Percentiles rank a stretch among this genome's conserved stretches.
Evolutionary conservation across 345 rosid species (phyloP).

Genomic region (Arabis alpina): DNA sequence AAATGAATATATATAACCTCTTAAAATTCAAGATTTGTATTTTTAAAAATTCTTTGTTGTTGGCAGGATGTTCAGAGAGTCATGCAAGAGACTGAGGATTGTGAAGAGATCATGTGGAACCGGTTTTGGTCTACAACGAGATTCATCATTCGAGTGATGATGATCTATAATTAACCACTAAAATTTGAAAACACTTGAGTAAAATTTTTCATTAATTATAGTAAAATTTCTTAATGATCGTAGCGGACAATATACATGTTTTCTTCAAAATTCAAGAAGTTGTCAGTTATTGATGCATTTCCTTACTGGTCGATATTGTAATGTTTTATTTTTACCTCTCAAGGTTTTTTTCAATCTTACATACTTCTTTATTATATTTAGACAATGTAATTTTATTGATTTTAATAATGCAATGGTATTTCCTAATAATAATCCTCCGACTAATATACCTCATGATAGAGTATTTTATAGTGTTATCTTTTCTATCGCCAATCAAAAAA

Average conservation of each 20-base stretch:
- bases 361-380: background rate
- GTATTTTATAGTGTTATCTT: background rate
- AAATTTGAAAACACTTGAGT: background rate
- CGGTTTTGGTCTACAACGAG: constrained; percentile 46
- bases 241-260: background rate
- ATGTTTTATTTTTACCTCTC: background rate
- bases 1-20: background rate
- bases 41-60: background rate
- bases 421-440: background rate
- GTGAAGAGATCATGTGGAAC: constrained; percentile 66
- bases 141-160: constrained; percentile 1
- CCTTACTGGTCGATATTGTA: background rate
- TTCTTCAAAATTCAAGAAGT: constrained; percentile 7
- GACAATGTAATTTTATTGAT: background rate
- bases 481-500: background rate
- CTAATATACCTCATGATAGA: too few relatives aligned
- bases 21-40: background rate
- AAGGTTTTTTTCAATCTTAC: constrained; percentile 15
- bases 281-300: background rate
- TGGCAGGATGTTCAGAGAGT: constrained; percentile 67
- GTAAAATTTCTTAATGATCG: constrained; percentile 1
- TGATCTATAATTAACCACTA: background rate
- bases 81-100: constrained; percentile 64
- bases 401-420: background rate
- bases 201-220: background rate